Evolutionary conservation across 2,329 filamentous ascomycete species (phyloP), one percentile per base, ranked within the genome.

Genomic region (Alternaria consortialis): DNA sequence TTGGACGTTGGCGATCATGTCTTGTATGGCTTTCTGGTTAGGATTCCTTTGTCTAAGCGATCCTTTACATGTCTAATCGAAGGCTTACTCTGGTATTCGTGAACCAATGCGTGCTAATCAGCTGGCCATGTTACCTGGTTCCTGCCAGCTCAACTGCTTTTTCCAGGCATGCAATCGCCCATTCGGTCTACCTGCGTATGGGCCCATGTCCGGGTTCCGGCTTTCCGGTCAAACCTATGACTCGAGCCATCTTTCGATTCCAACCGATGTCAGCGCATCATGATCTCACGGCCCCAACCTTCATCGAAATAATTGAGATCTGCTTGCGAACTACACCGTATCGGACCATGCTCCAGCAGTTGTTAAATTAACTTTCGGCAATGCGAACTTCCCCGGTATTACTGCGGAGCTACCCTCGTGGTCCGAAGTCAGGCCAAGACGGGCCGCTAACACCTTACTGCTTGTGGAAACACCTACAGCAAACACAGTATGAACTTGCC

Each of bases 361-460:
- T 56, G 8, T 13, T 25, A 46, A 29, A 46, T 56, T 60, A 56
- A 39, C 20, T 44, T 51, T 56, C 39, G 37, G 44, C 36, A 56
- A 43, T 27, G 39, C 36, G 34, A 40, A 25, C 43, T 53, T 46
- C 53, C 39, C 32, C 53, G 25, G 32, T 46, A 29, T 32, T 34
- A 39, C 39, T 56, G 32, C 57, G 57, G 57, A 56, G 44, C 12
- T 17, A 44, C 8, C 52, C 56, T 55, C 46, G 32, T 56, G 46
- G 46, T 25, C 53, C 53, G n/a, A 51, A 34, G 34, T 34, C 31
- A 13, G 17, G 27, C 37, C 32, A 13, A 60, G 53, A 51, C 44
- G 57, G 44, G 37, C 57, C 52, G 57, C 46, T 39, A 9, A 47
- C 37, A 31, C 44, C 31, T 40, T 44, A 23, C 53, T 31, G 20